Conservation (phyloP, 1,284 basidiomycete species). For the Pyrrhoderma lamaoense region DNA sequence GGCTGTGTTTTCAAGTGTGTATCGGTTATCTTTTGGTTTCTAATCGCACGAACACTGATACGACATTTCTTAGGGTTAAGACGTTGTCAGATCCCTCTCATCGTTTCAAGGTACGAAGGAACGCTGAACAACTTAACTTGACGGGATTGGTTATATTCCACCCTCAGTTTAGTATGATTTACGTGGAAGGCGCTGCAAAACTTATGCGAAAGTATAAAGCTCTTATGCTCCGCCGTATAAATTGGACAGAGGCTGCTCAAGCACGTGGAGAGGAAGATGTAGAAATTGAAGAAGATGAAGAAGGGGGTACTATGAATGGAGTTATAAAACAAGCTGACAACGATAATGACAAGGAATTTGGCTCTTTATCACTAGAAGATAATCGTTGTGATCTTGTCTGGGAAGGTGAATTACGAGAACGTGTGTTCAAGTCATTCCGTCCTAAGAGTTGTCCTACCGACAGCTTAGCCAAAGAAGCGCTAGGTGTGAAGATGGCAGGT, state of each 20-base stretch:
- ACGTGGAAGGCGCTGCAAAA: constrained; percentile 89
- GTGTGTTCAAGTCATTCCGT: constrained; percentile 76
- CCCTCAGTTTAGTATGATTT: constrained; percentile 81
- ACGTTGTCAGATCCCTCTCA: constrained; percentile 89
- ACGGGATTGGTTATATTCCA: constrained; percentile 89
- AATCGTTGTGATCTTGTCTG: constrained; percentile 91
- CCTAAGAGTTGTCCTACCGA: constrained; percentile 85
- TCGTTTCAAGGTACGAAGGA: constrained; percentile 93
- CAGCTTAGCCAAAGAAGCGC: constrained; percentile 72
- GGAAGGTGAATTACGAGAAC: constrained; percentile 85
- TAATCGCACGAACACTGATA: constrained; percentile 2
- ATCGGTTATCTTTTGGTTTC: neutral
- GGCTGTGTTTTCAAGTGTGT: constrained; percentile 88
- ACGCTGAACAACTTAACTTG: constrained; percentile 86
- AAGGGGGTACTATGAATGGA: constrained; percentile 33
- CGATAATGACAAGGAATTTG: constrained; percentile 24
- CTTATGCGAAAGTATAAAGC: constrained; percentile 85
- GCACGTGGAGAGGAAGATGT: constrained; percentile 66
- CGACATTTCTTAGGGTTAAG: constrained; percentile 54
- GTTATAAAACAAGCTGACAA: constrained; percentile 26
- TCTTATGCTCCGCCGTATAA: constrained; percentile 83
- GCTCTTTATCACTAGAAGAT: constrained; percentile 54
- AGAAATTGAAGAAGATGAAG: constrained; percentile 49
- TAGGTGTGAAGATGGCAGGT: constrained; percentile 77
- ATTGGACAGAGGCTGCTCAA: constrained; percentile 90